Percentiles rank a stretch among this genome's conserved stretches.
These are phyloP conservation scores for Pseudogymnoascus sp. DNA, from an alignment of 2,329 filamentous ascomycete genomes.

Conservation along the genomic window DNA sequence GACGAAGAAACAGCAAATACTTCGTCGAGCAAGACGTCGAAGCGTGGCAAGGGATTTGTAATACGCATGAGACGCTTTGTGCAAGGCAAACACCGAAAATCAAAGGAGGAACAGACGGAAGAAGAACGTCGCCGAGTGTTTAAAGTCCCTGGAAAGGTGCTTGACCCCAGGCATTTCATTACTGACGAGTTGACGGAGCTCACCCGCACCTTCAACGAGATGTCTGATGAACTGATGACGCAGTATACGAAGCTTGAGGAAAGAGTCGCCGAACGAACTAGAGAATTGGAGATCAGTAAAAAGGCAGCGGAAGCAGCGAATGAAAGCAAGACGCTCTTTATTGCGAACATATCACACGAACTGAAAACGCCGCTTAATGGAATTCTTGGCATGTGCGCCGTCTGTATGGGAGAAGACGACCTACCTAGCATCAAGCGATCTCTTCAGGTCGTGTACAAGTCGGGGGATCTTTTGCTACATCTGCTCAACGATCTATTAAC, in stretches of 20 bases:
- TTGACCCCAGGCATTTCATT: slow-evolving; percentile 65
- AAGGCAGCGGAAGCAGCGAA: slow-evolving; percentile 91
- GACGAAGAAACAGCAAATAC: slow-evolving; percentile 20
- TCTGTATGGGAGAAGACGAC: slow-evolving; percentile 89
- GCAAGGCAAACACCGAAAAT: slow-evolving; percentile 19
- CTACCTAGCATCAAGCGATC: slow-evolving; percentile 71
- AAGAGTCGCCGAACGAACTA: slow-evolving; percentile 74
- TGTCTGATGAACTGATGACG: slow-evolving; percentile 83
- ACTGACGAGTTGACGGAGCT: slow-evolving; percentile 82
- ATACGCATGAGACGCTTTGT: slow-evolving; percentile 24
- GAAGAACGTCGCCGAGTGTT: slow-evolving; percentile 44
- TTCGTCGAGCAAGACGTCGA: slow-evolving; percentile 29
- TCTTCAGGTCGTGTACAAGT: slow-evolving; percentile 82
- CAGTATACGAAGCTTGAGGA: slow-evolving; percentile 82
- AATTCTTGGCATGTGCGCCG: slow-evolving; percentile 87
- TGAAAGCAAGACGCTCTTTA: slow-evolving; percentile 94
- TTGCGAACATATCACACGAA: slow-evolving; percentile 85
- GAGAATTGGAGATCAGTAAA: slow-evolving; percentile 81
- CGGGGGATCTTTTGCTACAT: slow-evolving; percentile 75
- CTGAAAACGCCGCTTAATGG: slow-evolving; percentile 93
- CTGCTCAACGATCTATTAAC: slow-evolving; percentile 83
- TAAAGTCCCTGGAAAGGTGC: slow-evolving; percentile 79
- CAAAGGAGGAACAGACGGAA: slow-evolving; percentile 36
- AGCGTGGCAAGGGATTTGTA: slow-evolving; percentile 23
- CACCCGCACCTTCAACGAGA: slow-evolving; percentile 82